Base-by-base conservation (phyloP, 2,329 filamentous ascomycete species). In the Pseudogymnoascus sp. region DNA sequence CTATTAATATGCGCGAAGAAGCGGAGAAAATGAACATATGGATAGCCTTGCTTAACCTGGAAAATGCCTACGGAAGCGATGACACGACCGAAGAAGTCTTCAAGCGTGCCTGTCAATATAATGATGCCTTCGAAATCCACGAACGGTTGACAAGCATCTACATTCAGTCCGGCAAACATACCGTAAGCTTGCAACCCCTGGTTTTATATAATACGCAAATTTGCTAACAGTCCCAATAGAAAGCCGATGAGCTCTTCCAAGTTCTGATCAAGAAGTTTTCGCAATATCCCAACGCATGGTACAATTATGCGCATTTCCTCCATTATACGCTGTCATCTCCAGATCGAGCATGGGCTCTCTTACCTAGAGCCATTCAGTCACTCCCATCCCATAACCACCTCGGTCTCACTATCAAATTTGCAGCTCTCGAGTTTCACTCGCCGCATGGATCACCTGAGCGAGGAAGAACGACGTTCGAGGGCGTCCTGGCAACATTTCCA, bases 11-110 rank as follows among this genome's bases (percentile, higher is more conserved):
- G 64, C 86, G 90, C 25, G 92, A 97, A 72, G 89, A 96, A 72
- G 86, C 87, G 2, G 94, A 97, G 76, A 97, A 97, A 76, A 79
- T 96, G 68, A 96, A 97, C 73, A 85, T 97, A 60, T 99, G 94
- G 95, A 87, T 95, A 63, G 94, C 92, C 0, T 85, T 93, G 72
- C 84, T 99, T 68, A 97, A 99, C 77, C 78, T 99, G 68, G 94
- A 99, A 76, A 92, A 94, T 65, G 87, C 88, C 6, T 97, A 95
- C 71, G 91, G 91, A 64, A 90, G 83, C 66, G 88, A 94, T 62
- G 89, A 94, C 63, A 87, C 84, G 0, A 80, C 96, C 1, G 90
- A 96, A 16, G 86, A 90, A 30, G 86, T 92, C 6, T 97, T 99
- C 80, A 92, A 90, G 78, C 86, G 90, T 60, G 93, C 94, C 1